phyloP scores from a whole-genome alignment of 768 basidiomycete genomes.

The Asterophora parasitica region DNA sequence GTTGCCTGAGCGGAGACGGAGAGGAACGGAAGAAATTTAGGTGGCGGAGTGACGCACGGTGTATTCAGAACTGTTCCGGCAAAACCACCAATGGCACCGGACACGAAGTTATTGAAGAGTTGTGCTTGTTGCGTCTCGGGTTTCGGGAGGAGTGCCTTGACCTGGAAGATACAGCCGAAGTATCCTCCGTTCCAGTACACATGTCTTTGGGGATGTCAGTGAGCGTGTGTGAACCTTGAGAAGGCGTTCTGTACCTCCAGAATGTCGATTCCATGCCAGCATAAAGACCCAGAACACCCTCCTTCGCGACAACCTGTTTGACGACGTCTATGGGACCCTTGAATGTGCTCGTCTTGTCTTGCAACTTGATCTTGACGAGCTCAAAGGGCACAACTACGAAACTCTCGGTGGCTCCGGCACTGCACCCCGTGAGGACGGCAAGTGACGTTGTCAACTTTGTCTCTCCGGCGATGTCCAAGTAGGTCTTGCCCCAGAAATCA shows the following conservation, averaged over 20 bases:
- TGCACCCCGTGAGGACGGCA: constrained; percentile 88
- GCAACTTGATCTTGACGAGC: constrained; percentile 90
- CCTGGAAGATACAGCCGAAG: constrained; percentile 89
- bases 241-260: constrained; percentile 65
- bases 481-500: constrained; percentile 94
- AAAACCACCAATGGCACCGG: constrained; percentile 87
- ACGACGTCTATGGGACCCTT: constrained; percentile 91
- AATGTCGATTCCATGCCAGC: constrained; percentile 97
- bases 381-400: constrained; percentile 97
- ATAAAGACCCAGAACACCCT: constrained; percentile 84
- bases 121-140: constrained; percentile 69
- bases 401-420: constrained; percentile 93
- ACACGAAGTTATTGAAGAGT: constrained; percentile 88
- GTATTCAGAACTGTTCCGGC: constrained; percentile 90
- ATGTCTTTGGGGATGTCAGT: constrained; percentile 44
- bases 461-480: constrained; percentile 55
- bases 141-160: constrained; percentile 75
- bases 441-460: constrained; percentile 83
- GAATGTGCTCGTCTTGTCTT: constrained; percentile 90
- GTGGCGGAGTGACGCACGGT: constrained; percentile 49
- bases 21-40: not conserved
- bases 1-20: constrained; percentile 18
- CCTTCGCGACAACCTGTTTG: constrained; percentile 67
- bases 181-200: constrained; percentile 94
- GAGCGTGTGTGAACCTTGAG: not conserved